Conservation (phyloP, 2,329 filamentous ascomycete genomes). For the Aurifilum marmelostoma region DNA sequence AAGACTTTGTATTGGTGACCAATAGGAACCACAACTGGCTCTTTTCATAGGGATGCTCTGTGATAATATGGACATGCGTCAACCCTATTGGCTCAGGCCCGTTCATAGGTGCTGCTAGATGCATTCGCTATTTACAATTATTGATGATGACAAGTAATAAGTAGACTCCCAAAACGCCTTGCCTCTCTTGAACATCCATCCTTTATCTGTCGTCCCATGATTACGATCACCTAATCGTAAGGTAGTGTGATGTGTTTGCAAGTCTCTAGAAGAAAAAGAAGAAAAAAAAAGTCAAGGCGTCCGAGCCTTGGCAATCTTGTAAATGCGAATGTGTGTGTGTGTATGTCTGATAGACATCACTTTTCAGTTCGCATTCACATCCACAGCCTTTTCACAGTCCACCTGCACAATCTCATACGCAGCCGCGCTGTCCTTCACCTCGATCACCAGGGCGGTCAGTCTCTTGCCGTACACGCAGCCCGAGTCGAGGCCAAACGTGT, state of each 20-base stretch:
- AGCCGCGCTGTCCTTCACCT: conserved; percentile 46
- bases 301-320: neutral
- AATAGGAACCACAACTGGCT: too few species aligned
- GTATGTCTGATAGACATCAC: neutral
- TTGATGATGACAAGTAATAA: neutral
- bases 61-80: neutral
- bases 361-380: neutral
- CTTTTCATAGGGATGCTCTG: neutral
- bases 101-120: neutral
- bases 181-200: neutral
- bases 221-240: neutral
- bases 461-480: conserved; percentile 77
- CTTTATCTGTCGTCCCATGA: neutral
- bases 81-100: neutral
- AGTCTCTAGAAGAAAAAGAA: neutral
- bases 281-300: neutral
- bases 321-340: neutral
- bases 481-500: conserved; percentile 84
- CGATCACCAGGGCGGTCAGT: conserved; percentile 77
- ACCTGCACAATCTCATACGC: conserved; percentile 47
- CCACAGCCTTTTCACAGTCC: conserved; percentile 38
- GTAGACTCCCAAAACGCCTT: neutral
- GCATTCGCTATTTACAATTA: neutral
- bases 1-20: neutral
- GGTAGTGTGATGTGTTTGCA: neutral